phyloP scores from a whole-genome alignment of 108 stramenopile species.

The Mediolabrus comicus region DNA sequence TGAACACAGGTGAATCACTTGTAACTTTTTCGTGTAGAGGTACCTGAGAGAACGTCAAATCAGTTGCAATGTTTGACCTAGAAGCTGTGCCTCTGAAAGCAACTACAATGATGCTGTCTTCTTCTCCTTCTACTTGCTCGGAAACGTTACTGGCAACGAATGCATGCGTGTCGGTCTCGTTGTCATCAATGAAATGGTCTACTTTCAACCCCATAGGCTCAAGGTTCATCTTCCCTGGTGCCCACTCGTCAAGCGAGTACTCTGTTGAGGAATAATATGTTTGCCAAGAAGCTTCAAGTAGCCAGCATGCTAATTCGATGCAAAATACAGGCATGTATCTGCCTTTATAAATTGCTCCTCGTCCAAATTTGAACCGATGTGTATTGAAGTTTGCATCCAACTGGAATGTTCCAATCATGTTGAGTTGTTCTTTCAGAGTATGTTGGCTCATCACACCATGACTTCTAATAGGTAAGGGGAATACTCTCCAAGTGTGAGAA shows the following conservation, averaged over 20 bases:
- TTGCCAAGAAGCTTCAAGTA: constrained; percentile 90
- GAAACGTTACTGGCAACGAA: constrained; percentile 68
- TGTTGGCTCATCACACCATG: constrained; percentile 44
- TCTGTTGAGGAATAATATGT: constrained; percentile 80
- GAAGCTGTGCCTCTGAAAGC: constrained; percentile 90
- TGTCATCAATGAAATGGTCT: constrained; percentile 70
- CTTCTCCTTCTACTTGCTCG: constrained; percentile 78
- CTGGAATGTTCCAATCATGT: constrained; percentile 48
- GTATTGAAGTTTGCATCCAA: constrained; percentile 26
- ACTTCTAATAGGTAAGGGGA: constrained; percentile 66
- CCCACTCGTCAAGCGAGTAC: constrained; percentile 45
- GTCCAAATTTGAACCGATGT: constrained; percentile 30
- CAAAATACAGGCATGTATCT: constrained; percentile 84
- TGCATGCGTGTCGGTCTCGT: constrained; percentile 71
- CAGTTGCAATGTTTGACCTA: constrained; percentile 74
- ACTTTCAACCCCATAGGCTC: constrained; percentile 70
- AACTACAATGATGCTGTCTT: constrained; percentile 84
- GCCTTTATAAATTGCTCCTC: constrained; percentile 49
- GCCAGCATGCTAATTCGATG: constrained; percentile 83
- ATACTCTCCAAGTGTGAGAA: constrained; percentile 71
- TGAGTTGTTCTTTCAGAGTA: constrained; percentile 42
- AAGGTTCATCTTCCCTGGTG: constrained; percentile 71
- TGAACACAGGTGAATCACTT: constrained; percentile 52
- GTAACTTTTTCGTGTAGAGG: constrained; percentile 66
- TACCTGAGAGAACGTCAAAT: constrained; percentile 75